phyloP scores from a whole-genome alignment of 306 rosid genomes.

The Cicer judaicum region DNA sequence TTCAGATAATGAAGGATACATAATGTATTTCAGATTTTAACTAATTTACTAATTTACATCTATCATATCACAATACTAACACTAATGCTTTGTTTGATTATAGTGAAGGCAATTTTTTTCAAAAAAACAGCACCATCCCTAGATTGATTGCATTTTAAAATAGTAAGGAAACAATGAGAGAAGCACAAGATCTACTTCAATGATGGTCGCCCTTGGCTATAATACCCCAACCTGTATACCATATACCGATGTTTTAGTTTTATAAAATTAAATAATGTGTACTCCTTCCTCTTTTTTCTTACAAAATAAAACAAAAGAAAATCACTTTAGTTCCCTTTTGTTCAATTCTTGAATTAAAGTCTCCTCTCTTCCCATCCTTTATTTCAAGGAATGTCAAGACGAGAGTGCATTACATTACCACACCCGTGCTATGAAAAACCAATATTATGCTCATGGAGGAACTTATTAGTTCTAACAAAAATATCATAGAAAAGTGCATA shows the following conservation, averaged over 20 bases:
- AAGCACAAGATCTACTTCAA: not conserved
- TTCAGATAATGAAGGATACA: not conserved
- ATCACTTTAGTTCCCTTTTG: not conserved
- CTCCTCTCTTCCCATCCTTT: not conserved
- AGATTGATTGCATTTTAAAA: not conserved
- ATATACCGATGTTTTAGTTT: not conserved
- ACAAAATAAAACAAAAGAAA: slow-evolving; percentile 24
- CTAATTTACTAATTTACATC: slow-evolving; percentile 17
- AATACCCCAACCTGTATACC: not conserved
- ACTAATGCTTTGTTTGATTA: slow-evolving; percentile 3
- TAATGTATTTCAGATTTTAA: not conserved
- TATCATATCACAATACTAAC: slow-evolving; percentile 17
- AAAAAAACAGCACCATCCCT: slow-evolving; percentile 10
- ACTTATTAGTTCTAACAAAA: not conserved
- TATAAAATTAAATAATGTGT: not conserved
- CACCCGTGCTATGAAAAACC: slow-evolving; percentile 1
- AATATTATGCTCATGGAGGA: slow-evolving; percentile 23
- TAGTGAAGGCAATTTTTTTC: not conserved
- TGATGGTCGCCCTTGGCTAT: slow-evolving; percentile 12
- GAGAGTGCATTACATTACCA: slow-evolving; percentile 7
- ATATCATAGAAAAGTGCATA: slow-evolving; percentile 24
- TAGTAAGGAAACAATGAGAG: slow-evolving; percentile 8
- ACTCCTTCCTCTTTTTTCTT: not conserved
- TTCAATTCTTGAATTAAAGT: slow-evolving; percentile 21
- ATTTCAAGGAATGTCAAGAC: slow-evolving; percentile 19